Percentiles rank a stretch among this genome's conserved stretches.
These are phyloP conservation scores for Hypoxylon lenormandii DNA, from an alignment of 495 filamentous ascomycete species.

Conservation along the genomic window DNA sequence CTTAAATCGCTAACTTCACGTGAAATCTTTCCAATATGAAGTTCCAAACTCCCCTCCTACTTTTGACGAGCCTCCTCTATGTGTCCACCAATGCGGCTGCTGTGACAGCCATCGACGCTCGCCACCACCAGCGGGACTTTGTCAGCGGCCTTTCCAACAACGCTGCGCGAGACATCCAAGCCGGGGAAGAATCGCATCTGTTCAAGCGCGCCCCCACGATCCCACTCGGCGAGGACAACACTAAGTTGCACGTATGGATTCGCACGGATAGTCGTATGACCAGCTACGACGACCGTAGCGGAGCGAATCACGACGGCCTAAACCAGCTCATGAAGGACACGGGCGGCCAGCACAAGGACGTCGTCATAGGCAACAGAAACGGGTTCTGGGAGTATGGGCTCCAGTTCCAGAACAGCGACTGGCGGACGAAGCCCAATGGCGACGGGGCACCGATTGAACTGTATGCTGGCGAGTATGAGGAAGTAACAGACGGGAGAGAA, in stretches of 20 bases:
- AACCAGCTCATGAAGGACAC: neutral
- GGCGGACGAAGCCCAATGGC: slow-evolving; percentile 5
- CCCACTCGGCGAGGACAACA: neutral
- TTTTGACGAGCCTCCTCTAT: neutral
- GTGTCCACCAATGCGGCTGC: neutral
- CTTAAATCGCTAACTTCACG: neutral
- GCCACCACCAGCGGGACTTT: neutral
- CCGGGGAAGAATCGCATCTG: neutral
- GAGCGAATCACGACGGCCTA: neutral
- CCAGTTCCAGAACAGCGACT: neutral
- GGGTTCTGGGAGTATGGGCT: slow-evolving; percentile 4
- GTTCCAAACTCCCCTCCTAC: neutral
- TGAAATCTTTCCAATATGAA: slow-evolving; percentile 1
- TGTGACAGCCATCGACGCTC: neutral
- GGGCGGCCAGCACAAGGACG: neutral
- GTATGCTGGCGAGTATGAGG: neutral
- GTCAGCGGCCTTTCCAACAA: neutral
- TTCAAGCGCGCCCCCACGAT: neutral
- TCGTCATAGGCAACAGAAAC: neutral
- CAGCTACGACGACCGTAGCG: neutral
- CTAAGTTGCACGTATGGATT: neutral
- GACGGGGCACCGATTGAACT: neutral
- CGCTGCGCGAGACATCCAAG: neutral
- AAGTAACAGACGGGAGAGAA: neutral
- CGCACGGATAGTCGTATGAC: neutral